Evolutionary conservation across 2,329 filamentous ascomycete species (phyloP), one percentile per base, ranked within the genome.

Genomic region (Tolypocladium guangdongense): DNA sequence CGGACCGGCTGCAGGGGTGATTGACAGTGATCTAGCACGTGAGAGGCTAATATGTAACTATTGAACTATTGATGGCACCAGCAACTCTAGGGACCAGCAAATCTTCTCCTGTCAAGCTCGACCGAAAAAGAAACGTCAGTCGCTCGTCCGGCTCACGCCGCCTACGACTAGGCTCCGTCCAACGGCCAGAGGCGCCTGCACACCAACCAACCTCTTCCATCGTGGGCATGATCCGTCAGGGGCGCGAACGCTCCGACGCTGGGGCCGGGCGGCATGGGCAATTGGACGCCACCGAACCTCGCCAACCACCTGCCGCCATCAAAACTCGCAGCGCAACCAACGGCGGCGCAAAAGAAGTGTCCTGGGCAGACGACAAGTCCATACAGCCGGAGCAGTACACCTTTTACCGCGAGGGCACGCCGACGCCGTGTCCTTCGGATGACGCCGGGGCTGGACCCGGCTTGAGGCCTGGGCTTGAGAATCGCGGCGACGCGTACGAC

Each of bases 381-480:
- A 33, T 37, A 7, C 22, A 4, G 32, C 48, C 48, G 50, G 53
- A 52, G 32, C 61, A 65, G 27, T 70, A 64, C 55, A 74, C 71
- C 0, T 74, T 74, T 38, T 72, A 70, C 58, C 68, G 70, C 20
- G 71, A 73, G 52, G 60, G 58, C 14, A 71, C 71, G n/a, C 70
- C 70, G 16, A 63, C 70, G 12, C 70, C 70, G 14, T 63, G 69
- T 14, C 68, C 66, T 2, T 57, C 47, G 10, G 47, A 47, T 53
- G 36, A 61, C 57, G 12, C 52, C 57, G 50, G 50, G 45, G 18
- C 54, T 54, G 50, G 4, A 3, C 18, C 30, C 43, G 27, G 18
- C 18, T 20, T 11, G 41, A 27, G 50, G 14, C 20, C 38, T 32
- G 24, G 48, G 54, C 10, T 49, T 54, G 41, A 48, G 54, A 14